Percentiles rank a stretch among this genome's conserved stretches.
Evolutionary conservation across 2,329 filamentous ascomycete species (phyloP).

Genomic region (Parascedosporium putredinis): DNA sequence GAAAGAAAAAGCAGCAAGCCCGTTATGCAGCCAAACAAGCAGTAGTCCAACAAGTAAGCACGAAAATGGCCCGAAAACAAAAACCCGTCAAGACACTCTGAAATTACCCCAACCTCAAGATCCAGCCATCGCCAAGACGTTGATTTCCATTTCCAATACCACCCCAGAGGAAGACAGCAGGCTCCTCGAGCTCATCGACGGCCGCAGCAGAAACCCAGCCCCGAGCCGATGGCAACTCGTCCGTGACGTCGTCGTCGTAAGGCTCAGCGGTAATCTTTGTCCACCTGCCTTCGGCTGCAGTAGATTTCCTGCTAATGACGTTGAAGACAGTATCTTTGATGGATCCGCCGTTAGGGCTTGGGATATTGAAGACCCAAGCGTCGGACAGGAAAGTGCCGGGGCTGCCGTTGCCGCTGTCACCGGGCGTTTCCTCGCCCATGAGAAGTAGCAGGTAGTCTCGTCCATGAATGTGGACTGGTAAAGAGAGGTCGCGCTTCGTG

Average conservation of each 20-base stretch:
- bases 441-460: constrained; percentile 52
- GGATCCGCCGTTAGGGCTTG: constrained; percentile 34
- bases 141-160: constrained; percentile 41
- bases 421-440: constrained; percentile 46
- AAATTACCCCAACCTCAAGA: constrained; percentile 45
- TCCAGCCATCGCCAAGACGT: constrained; percentile 52
- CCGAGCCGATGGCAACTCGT: constrained; percentile 38
- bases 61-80: neutral
- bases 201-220: constrained; percentile 48
- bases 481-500: constrained; percentile 41
- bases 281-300: constrained; percentile 48
- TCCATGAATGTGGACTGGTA: constrained; percentile 48
- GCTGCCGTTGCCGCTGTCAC: constrained; percentile 35
- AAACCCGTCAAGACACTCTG: constrained; percentile 6
- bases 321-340: constrained; percentile 45
- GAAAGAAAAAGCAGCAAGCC: too few species aligned
- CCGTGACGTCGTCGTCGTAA: constrained; percentile 41
- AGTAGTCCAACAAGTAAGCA: neutral
- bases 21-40: too few species aligned
- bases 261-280: constrained; percentile 33
- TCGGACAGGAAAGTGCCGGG: constrained; percentile 47
- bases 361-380: constrained; percentile 55
- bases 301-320: constrained; percentile 40
- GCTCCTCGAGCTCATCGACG: constrained; percentile 49
- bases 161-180: constrained; percentile 49